A percentile compares a stretch with the other conserved stretches of the same genome.
Conservation (phyloP, 2,329 filamentous ascomycete species). For the Talaromyces funiculosus region DNA sequence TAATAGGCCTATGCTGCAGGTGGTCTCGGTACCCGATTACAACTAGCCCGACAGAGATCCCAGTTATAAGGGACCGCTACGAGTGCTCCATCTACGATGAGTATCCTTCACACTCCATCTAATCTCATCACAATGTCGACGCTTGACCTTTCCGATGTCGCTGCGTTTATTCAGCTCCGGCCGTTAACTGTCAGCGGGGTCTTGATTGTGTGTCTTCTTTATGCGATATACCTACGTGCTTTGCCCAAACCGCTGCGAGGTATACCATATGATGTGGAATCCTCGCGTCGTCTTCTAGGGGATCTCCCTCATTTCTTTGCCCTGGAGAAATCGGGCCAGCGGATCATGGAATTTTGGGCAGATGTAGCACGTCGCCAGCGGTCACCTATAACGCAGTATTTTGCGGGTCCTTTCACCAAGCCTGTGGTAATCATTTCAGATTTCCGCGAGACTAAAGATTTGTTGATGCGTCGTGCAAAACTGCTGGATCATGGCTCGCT, state of each 20-base stretch:
- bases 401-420: slow-evolving; percentile 40
- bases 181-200: not conserved
- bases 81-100: not conserved
- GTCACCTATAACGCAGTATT: slow-evolving; percentile 45
- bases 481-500: slow-evolving; percentile 18
- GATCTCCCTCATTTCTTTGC: not conserved
- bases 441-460: slow-evolving; percentile 18
- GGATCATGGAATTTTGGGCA: not conserved
- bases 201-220: not conserved
- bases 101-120: not conserved
- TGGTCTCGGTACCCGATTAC: not conserved
- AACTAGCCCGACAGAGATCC: not conserved
- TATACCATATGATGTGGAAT: slow-evolving; percentile 2
- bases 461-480: slow-evolving; percentile 15
- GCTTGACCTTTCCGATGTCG: not conserved
- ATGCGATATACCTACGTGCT: not conserved
- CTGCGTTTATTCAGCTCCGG: not conserved
- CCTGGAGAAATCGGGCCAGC: not conserved
- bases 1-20: not conserved
- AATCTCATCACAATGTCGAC: not conserved
- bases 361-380: slow-evolving; percentile 13
- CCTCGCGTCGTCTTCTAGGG: not conserved
- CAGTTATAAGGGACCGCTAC: not conserved
- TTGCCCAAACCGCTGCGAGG: slow-evolving; percentile 1
- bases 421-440: slow-evolving; percentile 41